A percentile compares a stretch with the other conserved stretches of the same genome.
Conservation (phyloP, 2,329 filamentous ascomycete genomes). For the Phaeophleospora eucalypticola region DNA sequence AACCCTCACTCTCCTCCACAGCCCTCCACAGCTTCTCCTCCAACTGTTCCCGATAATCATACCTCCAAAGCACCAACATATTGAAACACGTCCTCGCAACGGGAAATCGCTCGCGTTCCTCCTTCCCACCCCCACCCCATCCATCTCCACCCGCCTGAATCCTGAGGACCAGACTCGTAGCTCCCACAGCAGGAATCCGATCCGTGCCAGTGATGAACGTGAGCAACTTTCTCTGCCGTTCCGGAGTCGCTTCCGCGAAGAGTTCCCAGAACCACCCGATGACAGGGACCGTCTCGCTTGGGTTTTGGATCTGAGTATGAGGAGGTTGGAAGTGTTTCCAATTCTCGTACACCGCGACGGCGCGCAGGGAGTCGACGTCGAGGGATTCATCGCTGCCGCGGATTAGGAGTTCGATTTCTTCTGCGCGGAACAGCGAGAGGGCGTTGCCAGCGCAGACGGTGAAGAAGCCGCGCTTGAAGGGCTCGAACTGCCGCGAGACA, state of each 20-base stretch:
- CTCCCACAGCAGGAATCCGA: constrained; percentile 82
- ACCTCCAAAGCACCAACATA: constrained; percentile 71
- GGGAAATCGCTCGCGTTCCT: constrained; percentile 71
- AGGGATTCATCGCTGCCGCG: constrained; percentile 79
- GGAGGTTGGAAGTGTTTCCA: constrained; percentile 54
- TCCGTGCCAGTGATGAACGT: constrained; percentile 89
- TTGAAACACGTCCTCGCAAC: constrained; percentile 92
- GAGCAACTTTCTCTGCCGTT: constrained; percentile 71
- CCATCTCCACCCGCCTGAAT: constrained; percentile 64
- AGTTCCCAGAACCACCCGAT: constrained; percentile 86
- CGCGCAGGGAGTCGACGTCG: constrained; percentile 70
- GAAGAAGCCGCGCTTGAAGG: constrained; percentile 91
- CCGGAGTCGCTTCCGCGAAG: constrained; percentile 61
- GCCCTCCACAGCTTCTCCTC: constrained; percentile 75
- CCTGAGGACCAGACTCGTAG: constrained; percentile 72
- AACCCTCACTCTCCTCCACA: constrained; percentile 86
- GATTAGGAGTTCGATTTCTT: constrained; percentile 86
- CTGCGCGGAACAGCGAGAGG: constrained; percentile 77
- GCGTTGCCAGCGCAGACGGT: constrained; percentile 88
- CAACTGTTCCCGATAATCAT: constrained; percentile 61
- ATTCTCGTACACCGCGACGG: constrained; percentile 76
- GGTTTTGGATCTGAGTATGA: constrained; percentile 29
- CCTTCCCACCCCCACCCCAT: constrained; percentile 33
- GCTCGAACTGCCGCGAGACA: constrained; percentile 79
- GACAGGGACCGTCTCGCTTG: constrained; percentile 60